Conservation (phyloP, 306 rosid species). For the Inga leiocalycina region DNA sequence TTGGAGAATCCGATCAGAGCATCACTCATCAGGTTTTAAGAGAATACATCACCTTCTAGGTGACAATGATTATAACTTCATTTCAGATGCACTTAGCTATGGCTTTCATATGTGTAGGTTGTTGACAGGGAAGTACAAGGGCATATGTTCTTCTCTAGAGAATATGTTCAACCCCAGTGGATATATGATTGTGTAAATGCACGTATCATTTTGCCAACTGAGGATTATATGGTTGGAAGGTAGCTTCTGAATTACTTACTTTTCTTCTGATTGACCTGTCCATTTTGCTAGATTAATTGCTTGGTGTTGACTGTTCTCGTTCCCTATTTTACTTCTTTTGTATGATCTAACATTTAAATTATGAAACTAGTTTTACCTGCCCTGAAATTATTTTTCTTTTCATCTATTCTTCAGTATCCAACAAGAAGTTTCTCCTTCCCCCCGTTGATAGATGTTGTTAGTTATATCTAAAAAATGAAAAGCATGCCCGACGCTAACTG, state of each 20-base stretch:
- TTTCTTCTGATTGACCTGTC: not conserved
- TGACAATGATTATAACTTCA: not conserved
- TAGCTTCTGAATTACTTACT: constrained; percentile 33
- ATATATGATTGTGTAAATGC: constrained; percentile 86
- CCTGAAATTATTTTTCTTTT: no score
- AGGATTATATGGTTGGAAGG: constrained; percentile 83
- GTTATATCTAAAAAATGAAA: no score
- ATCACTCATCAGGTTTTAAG: constrained; percentile 81
- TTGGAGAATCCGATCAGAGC: constrained; percentile 67
- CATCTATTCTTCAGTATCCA: no score
- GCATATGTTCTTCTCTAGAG: constrained; percentile 73
- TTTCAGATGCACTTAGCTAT: constrained; percentile 21
- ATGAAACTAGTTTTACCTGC: no score
- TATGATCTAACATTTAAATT: not conserved
- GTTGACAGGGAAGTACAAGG: constrained; percentile 81
- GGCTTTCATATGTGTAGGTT: constrained; percentile 56
- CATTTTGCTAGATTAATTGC: not conserved
- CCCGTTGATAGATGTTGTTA: no score
- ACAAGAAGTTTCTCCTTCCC: no score
- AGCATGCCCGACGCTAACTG: no score
- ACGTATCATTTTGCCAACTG: constrained; percentile 72
- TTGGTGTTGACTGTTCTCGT: constrained; percentile 19
- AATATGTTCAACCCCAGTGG: constrained; percentile 98
- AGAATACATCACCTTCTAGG: not conserved
- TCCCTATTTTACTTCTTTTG: not conserved